Conservation (phyloP, 2,329 filamentous ascomycete species). For the Pseudocercospora cruenta region DNA sequence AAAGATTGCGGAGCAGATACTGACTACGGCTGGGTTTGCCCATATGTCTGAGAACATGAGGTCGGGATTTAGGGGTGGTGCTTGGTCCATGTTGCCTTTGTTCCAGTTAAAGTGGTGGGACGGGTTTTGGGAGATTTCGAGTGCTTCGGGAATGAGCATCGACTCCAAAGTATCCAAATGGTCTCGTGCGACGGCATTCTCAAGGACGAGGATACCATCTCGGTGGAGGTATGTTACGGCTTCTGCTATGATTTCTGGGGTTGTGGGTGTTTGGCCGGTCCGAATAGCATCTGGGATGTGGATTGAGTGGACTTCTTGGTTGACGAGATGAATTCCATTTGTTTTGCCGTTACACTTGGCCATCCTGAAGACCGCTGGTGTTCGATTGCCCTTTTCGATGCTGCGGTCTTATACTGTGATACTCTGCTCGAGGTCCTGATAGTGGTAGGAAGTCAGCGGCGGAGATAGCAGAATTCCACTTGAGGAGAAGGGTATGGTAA, state of each 20-base stretch:
- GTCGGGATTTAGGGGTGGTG: constrained; percentile 40
- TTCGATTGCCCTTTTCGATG: background rate
- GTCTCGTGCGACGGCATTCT: constrained; percentile 41
- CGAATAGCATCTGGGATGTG: constrained; percentile 14
- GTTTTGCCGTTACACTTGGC: background rate
- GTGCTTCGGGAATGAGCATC: constrained; percentile 36
- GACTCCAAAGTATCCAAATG: constrained; percentile 42
- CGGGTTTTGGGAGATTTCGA: constrained; percentile 37
- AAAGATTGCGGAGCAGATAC: constrained; percentile 59
- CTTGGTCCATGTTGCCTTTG: constrained; percentile 48
- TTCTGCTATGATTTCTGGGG: constrained; percentile 24
- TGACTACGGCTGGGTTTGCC: constrained; percentile 52
- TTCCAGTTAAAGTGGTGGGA: constrained; percentile 37
- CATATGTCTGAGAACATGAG: constrained; percentile 45
- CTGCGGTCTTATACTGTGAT: no score
- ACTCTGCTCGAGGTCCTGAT: no score
- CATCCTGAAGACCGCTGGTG: background rate
- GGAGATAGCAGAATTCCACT: no score
- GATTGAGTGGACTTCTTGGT: constrained; percentile 18
- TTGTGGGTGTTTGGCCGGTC: background rate
- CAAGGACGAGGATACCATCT: constrained; percentile 42
- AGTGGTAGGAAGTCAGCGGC: background rate
- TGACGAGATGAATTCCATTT: background rate
- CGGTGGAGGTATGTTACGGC: constrained; percentile 28
- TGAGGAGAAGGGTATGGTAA: background rate